Evolutionary conservation across 495 filamentous ascomycete genomes (phyloP).

Genomic region (Parathielavia appendiculata): DNA sequence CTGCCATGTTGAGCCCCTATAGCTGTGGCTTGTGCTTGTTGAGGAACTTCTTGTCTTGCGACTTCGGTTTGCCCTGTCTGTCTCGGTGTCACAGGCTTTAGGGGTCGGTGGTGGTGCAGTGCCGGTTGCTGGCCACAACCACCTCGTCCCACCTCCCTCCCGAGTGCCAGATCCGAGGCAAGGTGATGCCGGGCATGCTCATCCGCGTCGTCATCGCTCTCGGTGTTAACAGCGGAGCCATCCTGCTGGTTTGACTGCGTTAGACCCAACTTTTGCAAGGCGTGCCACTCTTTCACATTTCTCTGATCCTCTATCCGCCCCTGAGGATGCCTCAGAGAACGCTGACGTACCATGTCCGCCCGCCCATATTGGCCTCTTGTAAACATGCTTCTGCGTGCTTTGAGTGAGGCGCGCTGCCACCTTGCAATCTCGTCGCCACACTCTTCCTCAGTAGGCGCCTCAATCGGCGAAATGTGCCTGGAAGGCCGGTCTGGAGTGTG

Average conservation of each 20-base stretch:
- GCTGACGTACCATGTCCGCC: neutral
- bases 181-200: neutral
- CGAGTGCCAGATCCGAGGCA: neutral
- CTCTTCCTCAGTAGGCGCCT: slow-evolving; percentile 27
- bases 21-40: neutral
- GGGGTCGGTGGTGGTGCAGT: neutral
- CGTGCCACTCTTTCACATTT: neutral
- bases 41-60: neutral
- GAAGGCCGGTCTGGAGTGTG: slow-evolving; percentile 30
- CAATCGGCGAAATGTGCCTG: slow-evolving; percentile 11
- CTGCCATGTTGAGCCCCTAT: neutral
- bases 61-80: neutral
- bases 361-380: neutral
- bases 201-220: neutral
- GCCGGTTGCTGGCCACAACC: neutral
- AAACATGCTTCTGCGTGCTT: neutral
- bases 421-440: slow-evolving; percentile 24
- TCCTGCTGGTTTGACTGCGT: neutral
- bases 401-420: slow-evolving; percentile 18
- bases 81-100: neutral
- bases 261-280: neutral
- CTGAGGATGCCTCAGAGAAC: neutral
- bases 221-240: neutral
- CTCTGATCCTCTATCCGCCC: neutral
- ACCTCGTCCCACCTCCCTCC: neutral